phyloP scores from a whole-genome alignment of 2,329 filamentous ascomycete species.

The Bipolaris sorokiniana region DNA sequence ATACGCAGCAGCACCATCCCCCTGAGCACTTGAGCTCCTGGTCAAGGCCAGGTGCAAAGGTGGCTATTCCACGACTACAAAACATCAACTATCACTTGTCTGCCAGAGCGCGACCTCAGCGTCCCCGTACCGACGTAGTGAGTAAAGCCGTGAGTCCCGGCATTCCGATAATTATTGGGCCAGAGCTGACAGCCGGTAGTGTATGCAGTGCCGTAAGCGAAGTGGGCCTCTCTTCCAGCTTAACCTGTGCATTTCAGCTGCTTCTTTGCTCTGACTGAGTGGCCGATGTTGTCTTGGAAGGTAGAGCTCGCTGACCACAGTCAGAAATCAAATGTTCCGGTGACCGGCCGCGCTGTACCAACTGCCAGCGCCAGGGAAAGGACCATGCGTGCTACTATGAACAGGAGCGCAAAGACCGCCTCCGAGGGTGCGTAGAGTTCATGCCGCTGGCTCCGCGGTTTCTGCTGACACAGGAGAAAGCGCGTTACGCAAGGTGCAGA shows the following conservation, averaged over 20 bases:
- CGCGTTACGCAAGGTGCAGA: slow-evolving; percentile 19
- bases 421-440: slow-evolving; percentile 32
- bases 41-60: slow-evolving; percentile 5
- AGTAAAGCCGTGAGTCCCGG: slow-evolving; percentile 22
- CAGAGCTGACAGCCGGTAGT: slow-evolving; percentile 14
- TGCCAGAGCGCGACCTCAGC: slow-evolving; percentile 1
- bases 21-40: slow-evolving; percentile 3
- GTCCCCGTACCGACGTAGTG: slow-evolving; percentile 14
- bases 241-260: background rate
- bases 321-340: slow-evolving; percentile 46
- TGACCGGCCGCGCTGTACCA: slow-evolving; percentile 37
- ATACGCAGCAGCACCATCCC: background rate
- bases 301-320: slow-evolving; percentile 7
- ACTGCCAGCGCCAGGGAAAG: slow-evolving; percentile 35
- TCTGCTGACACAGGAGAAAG: slow-evolving; percentile 9
- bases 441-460: background rate
- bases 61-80: slow-evolving; percentile 13
- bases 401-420: slow-evolving; percentile 41
- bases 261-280: background rate
- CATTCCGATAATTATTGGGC: background rate
- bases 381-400: slow-evolving; percentile 41
- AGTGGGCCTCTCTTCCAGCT: slow-evolving; percentile 16
- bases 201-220: slow-evolving; percentile 26
- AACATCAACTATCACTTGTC: slow-evolving; percentile 5
- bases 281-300: background rate